phyloP scores from a whole-genome alignment of 2,329 filamentous ascomycete species.

The Fusarium sp. region DNA sequence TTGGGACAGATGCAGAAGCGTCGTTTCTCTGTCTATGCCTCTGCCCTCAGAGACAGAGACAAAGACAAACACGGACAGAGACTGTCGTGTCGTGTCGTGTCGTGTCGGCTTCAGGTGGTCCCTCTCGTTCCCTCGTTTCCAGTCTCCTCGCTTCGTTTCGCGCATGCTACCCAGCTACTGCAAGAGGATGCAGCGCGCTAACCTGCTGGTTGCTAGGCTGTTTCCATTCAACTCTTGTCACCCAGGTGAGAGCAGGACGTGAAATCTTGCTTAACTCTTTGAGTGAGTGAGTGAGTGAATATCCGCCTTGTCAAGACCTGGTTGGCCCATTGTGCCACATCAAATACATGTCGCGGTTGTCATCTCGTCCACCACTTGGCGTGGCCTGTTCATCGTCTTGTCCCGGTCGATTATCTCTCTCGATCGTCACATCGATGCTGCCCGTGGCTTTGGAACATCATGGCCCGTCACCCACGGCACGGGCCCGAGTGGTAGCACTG shows the following conservation, averaged over 20 bases:
- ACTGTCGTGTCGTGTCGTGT: conserved; percentile 17
- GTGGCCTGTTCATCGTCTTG: conserved; percentile 23
- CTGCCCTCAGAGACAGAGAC: background rate
- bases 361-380: conserved; percentile 5
- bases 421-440: conserved; percentile 13
- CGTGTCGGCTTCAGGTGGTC: conserved; percentile 19
- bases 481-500: conserved; percentile 23
- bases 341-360: background rate
- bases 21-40: background rate
- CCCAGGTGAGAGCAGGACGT: background rate
- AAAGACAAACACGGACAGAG: background rate
- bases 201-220: conserved; percentile 10
- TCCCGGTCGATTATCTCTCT: conserved; percentile 14
- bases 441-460: conserved; percentile 15
- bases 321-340: background rate
- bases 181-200: conserved; percentile 40
- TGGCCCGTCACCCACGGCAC: conserved; percentile 20
- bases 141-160: conserved; percentile 18
- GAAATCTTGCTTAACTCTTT: background rate
- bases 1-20: conserved; percentile 41
- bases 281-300: background rate
- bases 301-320: conserved; percentile 8
- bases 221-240: conserved; percentile 13
- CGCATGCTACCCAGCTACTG: conserved; percentile 41
- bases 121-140: conserved; percentile 18